phyloP scores from a whole-genome alignment of 345 rosid species.

The Boechera stricta region DNA sequence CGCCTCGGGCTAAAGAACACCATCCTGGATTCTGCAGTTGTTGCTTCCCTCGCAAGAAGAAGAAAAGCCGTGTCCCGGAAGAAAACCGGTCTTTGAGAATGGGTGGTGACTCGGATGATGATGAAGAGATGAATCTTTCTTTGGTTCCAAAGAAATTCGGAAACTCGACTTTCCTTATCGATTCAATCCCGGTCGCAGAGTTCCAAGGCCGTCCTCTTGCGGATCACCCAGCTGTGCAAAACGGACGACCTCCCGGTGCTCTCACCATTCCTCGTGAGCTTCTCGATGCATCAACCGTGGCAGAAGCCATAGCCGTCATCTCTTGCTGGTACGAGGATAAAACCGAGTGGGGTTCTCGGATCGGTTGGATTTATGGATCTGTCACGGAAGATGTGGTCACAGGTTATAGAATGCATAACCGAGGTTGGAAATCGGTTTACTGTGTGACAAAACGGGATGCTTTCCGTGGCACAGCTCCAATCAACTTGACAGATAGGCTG shows the following conservation, averaged over 20 bases:
- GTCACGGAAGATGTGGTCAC: slow-evolving; percentile 99
- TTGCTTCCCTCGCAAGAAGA: slow-evolving; percentile 70
- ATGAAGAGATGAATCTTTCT: slow-evolving; percentile 89
- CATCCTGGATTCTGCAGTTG: slow-evolving; percentile 80
- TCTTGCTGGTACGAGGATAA: slow-evolving; percentile 99
- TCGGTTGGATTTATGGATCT: slow-evolving; percentile 98
- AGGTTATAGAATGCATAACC: slow-evolving; percentile 96
- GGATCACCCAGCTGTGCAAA: slow-evolving; percentile 95
- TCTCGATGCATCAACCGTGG: slow-evolving; percentile 96
- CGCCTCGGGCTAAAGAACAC: slow-evolving; percentile 87
- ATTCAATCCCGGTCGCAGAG: slow-evolving; percentile 93
- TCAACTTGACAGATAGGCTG: slow-evolving; percentile 94
- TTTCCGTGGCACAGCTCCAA: slow-evolving; percentile 96
- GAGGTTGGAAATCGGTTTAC: slow-evolving; percentile 98
- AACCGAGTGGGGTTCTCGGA: slow-evolving; percentile 94
- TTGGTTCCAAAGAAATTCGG: slow-evolving; percentile 83
- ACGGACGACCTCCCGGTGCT: slow-evolving; percentile 94
- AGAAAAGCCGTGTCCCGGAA: slow-evolving; percentile 64
- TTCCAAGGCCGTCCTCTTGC: slow-evolving; percentile 97
- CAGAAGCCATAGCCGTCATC: slow-evolving; percentile 96
- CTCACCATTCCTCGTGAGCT: slow-evolving; percentile 92
- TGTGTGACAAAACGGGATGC: slow-evolving; percentile 98
- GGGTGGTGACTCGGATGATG: slow-evolving; percentile 94
- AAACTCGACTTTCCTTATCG: slow-evolving; percentile 82
- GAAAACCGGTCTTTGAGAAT: slow-evolving; percentile 87